Evolutionary conservation across 208 protist species (phyloP).

Genomic region (Trypanosoma rangeli): DNA sequence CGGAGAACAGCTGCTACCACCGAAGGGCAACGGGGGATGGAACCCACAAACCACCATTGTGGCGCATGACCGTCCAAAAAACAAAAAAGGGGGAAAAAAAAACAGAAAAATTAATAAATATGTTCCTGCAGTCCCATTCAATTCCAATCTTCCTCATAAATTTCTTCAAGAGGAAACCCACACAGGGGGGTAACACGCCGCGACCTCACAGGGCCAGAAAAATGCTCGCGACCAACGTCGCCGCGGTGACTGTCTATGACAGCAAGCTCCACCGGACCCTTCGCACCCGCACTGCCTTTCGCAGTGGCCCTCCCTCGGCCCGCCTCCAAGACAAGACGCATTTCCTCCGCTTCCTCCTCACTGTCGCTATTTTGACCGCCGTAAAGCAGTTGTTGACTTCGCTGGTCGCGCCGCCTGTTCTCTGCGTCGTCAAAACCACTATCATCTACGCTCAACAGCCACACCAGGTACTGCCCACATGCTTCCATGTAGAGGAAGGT

Average conservation of each 20-base stretch:
- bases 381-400: neutral
- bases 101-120: too few species aligned
- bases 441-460: slow-evolving; percentile 9
- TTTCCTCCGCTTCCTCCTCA: neutral
- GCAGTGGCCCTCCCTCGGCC: too few species aligned
- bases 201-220: neutral
- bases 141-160: slow-evolving; percentile 4
- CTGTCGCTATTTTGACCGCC: neutral
- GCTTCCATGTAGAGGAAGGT: neutral
- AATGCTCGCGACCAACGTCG: too few species aligned
- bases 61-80: neutral
- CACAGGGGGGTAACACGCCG: neutral
- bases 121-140: neutral
- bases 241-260: neutral
- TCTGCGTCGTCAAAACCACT: slow-evolving; percentile 2
- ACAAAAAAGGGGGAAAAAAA: slow-evolving; percentile 11
- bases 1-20: too few species aligned
- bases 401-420: neutral
- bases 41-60: too few species aligned
- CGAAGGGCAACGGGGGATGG: too few species aligned
- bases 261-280: neutral
- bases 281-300: too few species aligned
- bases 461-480: neutral
- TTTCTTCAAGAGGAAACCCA: slow-evolving; percentile 24
- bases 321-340: neutral